These are phyloP conservation scores for Phanerochaete carnosa DNA, from an alignment of 768 basidiomycete species.

Conservation along the genomic window DNA sequence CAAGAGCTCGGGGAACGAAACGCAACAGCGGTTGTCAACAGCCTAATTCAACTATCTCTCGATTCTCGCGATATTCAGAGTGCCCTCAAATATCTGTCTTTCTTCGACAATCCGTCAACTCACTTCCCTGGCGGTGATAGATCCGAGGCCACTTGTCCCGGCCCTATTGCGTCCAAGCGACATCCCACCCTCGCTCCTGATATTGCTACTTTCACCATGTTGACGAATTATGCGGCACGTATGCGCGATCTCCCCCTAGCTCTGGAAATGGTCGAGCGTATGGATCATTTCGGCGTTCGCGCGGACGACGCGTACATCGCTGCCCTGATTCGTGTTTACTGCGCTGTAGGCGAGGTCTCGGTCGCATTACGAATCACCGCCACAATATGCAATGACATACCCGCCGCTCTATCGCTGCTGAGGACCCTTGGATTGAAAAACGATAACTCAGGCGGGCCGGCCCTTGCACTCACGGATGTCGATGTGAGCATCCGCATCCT, in stretches of 20 bases:
- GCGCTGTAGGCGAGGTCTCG: constrained; percentile 40
- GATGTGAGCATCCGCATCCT: constrained; percentile 41
- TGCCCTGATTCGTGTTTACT: constrained; percentile 58
- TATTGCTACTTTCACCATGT: constrained; percentile 57
- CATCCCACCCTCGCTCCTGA: constrained; percentile 35
- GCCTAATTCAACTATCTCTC: constrained; percentile 59
- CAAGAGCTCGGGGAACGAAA: constrained; percentile 34
- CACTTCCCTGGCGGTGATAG: constrained; percentile 1
- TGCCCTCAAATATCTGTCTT: constrained; percentile 44
- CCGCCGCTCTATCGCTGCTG: constrained; percentile 22
- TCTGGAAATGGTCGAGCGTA: constrained; percentile 43
- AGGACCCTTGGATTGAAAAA: constrained; percentile 16
- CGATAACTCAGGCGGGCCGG: neutral
- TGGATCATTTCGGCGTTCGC: constrained; percentile 39
- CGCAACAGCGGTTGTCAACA: constrained; percentile 63
- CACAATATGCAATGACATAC: constrained; percentile 34
- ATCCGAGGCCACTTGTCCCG: neutral
- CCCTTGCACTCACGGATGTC: constrained; percentile 13
- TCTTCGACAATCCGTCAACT: constrained; percentile 34
- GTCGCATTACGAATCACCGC: constrained; percentile 52
- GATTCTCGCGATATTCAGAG: constrained; percentile 49
- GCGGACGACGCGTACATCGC: constrained; percentile 46
- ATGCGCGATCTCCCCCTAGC: constrained; percentile 43
- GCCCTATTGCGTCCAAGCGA: neutral
- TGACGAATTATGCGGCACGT: constrained; percentile 53